phyloP scores from a whole-genome alignment of 148 eudicot genomes.

The Camellia granthamiana region DNA sequence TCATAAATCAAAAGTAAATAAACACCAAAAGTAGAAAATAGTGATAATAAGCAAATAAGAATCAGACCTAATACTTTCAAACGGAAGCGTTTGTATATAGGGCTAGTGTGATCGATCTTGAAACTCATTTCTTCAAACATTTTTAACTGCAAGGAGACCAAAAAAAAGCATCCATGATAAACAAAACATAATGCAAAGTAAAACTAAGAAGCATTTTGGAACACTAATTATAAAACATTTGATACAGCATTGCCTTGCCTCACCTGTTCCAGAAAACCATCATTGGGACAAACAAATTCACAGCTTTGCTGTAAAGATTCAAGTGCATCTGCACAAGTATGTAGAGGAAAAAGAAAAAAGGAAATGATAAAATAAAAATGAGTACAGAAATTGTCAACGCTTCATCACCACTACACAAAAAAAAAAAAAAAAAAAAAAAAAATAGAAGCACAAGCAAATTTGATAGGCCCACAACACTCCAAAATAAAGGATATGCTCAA shows the following conservation, averaged over 20 bases:
- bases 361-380: constrained; percentile 2
- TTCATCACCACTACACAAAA: not conserved
- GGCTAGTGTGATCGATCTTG: constrained; percentile 13
- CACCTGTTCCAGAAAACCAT: constrained; percentile 19
- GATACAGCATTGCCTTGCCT: not conserved
- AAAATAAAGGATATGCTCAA: constrained; percentile 20
- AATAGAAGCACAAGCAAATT: not conserved
- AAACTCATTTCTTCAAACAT: constrained; percentile 14
- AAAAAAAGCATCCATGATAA: too few relatives aligned
- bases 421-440: not conserved
- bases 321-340: constrained; percentile 63
- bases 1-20: not conserved
- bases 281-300: constrained; percentile 75
- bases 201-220: constrained; percentile 42
- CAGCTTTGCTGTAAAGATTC: constrained; percentile 70
- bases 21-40: not conserved
- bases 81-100: constrained; percentile 79
- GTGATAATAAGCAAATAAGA: not conserved
- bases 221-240: not conserved
- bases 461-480: not conserved
- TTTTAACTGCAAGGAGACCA: constrained; percentile 5
- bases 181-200: not conserved
- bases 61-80: constrained; percentile 52
- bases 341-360: constrained; percentile 13
- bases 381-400: not conserved